Conservation (phyloP, 108 stramenopile genomes). For the Fragilariopsis cylindrus region DNA sequence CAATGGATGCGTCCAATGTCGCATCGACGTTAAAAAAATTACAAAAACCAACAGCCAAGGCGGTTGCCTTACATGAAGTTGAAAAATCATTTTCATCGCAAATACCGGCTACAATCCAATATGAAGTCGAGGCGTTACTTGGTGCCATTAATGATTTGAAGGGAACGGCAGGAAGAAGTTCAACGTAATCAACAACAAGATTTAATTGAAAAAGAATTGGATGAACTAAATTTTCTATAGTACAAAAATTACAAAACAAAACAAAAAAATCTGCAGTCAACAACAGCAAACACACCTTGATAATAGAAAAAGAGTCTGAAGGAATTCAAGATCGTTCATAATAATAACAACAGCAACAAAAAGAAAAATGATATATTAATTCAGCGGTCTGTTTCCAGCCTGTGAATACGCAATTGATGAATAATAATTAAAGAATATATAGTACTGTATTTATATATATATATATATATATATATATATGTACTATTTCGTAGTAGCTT, state of each 20-base stretch:
- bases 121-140: conserved; percentile 17
- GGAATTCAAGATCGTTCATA: no score
- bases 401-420: no score
- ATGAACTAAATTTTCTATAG: conserved; percentile 21
- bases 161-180: conserved; percentile 21
- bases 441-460: no score
- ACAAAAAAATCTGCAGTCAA: no score
- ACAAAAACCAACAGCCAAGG: conserved; percentile 29
- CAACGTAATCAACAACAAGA: conserved; percentile 19
- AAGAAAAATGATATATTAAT: no score
- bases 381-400: no score
- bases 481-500: no score
- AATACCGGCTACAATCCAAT: conserved; percentile 18
- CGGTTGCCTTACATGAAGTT: conserved; percentile 29
- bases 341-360: no score
- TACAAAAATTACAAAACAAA: neutral
- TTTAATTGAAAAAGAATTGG: conserved; percentile 27
- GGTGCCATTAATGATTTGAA: conserved; percentile 24
- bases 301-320: no score
- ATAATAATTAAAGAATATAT: no score
- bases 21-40: conserved; percentile 16
- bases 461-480: no score
- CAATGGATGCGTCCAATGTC: conserved; percentile 38
- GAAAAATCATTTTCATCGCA: conserved; percentile 17
- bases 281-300: no score